Evolutionary conservation across 78 protist species (phyloP).

Genomic region (Planoprotostelium fungivorum): DNA sequence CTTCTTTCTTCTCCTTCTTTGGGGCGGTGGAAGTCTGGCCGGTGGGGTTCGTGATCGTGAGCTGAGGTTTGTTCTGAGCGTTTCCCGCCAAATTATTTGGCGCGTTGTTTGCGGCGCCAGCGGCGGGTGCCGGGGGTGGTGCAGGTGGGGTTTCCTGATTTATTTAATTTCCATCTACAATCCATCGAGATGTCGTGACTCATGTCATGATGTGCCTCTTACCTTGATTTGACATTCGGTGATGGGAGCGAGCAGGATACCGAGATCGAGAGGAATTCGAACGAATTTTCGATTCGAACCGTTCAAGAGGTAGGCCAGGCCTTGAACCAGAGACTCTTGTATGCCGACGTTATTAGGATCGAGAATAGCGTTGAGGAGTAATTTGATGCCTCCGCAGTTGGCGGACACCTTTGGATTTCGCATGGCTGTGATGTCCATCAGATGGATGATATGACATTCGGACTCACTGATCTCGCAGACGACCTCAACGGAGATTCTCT

Average conservation of each 20-base stretch:
- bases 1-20: neutral
- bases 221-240: neutral
- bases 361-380: constrained; percentile 19
- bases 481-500: neutral
- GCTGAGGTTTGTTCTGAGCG: too few species aligned
- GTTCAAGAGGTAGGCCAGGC: constrained; percentile 28
- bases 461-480: neutral
- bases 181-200: too few species aligned
- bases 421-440: constrained; percentile 4
- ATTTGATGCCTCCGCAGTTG: constrained; percentile 41
- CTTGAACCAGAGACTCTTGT: constrained; percentile 41
- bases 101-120: too few species aligned
- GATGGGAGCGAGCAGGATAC: neutral
- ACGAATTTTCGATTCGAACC: neutral
- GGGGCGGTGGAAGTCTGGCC: neutral
- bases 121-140: too few species aligned
- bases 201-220: neutral
- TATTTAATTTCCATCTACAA: too few species aligned
- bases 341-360: constrained; percentile 59
- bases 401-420: constrained; percentile 43
- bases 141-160: too few species aligned
- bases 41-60: too few species aligned
- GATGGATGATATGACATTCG: neutral
- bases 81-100: too few species aligned
- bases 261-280: neutral